Evolutionary conservation across 148 eudicot species (phyloP), one percentile per base, ranked within the genome.

Genomic region (Amaranthus cruentus): DNA sequence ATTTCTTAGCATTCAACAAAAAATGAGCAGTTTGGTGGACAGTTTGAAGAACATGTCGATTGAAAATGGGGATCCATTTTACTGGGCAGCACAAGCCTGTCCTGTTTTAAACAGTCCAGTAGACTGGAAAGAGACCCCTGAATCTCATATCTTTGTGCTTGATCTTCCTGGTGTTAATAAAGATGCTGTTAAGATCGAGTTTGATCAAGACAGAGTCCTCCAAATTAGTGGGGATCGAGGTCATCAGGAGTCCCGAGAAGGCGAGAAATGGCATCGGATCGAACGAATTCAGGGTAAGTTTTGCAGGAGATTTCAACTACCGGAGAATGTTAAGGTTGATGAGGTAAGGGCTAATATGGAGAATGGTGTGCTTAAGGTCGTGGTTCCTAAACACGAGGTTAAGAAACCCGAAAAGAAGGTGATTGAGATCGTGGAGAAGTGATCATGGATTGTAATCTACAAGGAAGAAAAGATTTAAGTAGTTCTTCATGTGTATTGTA

Each of bases 61-160:
- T 11, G 68, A 73, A 2, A 73, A 73, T 4, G 11, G 21, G 68
- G 75, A 73, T 11, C 68, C 76, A 7, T 52, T 63, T 11, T 73
- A 73, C n/a, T 73, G 59, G 75, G 75, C 68, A 10, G 67, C 68
- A 51, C 75, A 72, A 72, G 51, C 75, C 38, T 72, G 75, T 28
- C 75, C 75, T 18, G 75, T 72, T 6, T 18, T 73, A 12, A 73
- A 48, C 57, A 75, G 72, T 56, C 77, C 70, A 28, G 58, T 64
- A 62, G 79, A 70, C 65, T 77, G 79, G 79, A 77, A 77, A 47
- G 79, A 77, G 8, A 71, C 75, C 44, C 56, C 46, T 43, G 64
- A 55, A 4, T 55, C 51, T 49, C 75, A 77, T 57, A 6, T 77
- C 50, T 62, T 77, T 54, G 21, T 13, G 47, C 64, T 64, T 21